Base-by-base conservation (phyloP, 2,329 filamentous ascomycete species). In the Ceratocystis papillata region DNA sequence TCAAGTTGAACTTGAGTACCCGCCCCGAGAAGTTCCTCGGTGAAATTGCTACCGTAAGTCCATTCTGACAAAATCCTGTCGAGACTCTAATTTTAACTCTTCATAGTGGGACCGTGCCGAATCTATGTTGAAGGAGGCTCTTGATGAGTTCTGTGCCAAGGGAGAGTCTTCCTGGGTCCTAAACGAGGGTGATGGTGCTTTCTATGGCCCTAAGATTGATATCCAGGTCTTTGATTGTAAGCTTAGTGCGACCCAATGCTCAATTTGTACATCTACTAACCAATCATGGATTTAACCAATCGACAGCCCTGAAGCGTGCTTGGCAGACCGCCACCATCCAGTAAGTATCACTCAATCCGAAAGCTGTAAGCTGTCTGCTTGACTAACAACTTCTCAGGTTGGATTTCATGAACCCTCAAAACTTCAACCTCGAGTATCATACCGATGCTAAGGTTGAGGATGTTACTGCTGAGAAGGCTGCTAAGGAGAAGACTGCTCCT, bases 191-290 rank as follows among this genome's bases (percentile, higher is more conserved):
- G 94, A 99, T 72, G 94, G 94, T 73, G 94, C 94, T 64, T 99
- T 97, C 78, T 99, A 99, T 75, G 94, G 94, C 1, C 94, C 94
- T 63, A 99, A 99, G 83, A 96, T 97, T 71, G 94, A 99, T 72
- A 94, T 99, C 73, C 95, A 90, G 69, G 92, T 99, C 73, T 87
- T 69, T 62, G 69, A 70, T 55, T 70, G 66, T 65, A 62, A 61
- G 64, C 28, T 33, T 15, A 20, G 1, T 46, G 2, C 55, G 17
- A 22, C 15, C 41, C 6, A 20, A 5, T 63, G 92, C 33, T 64
- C 37, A 10, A 6, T 37, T 20, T 22, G 3, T 44, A 10, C 44
- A 57, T 25, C 5, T 20, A 48, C 50, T 61, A 62, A 65, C 59
- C 3, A 62, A 65, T 44, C 1, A n/a, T 33, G n/a, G 5, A 48